phyloP scores from a whole-genome alignment of 306 rosid genomes.

The Psophocarpus tetragonolobus region DNA sequence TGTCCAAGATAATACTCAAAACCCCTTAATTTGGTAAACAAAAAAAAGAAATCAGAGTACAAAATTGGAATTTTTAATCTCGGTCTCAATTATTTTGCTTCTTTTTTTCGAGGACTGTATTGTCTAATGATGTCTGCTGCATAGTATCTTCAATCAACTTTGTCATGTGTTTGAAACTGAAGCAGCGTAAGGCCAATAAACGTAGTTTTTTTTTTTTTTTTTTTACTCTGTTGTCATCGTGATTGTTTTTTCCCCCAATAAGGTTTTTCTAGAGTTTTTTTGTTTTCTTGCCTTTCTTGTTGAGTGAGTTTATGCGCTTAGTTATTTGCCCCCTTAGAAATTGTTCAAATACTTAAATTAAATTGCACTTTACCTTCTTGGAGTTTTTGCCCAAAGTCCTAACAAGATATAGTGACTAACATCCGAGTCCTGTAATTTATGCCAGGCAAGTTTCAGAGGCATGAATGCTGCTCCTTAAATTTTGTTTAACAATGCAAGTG shows the following conservation, averaged over 20 bases:
- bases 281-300: not conserved
- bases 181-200: not conserved
- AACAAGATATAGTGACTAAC: not conserved
- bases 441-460: not conserved
- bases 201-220: not conserved
- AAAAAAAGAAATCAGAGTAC: not conserved
- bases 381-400: not conserved
- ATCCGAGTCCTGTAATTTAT: not conserved
- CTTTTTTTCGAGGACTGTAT: not conserved
- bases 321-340: not conserved
- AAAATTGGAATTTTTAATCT: constrained; percentile 3
- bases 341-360: not conserved
- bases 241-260: not conserved
- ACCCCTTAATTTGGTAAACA: not conserved
- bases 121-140: not conserved
- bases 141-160: not conserved
- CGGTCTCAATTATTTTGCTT: not conserved
- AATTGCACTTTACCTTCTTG: not conserved
- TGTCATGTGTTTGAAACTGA: not conserved
- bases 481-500: not conserved
- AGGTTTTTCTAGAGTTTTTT: constrained; percentile 10
- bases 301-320: not conserved
- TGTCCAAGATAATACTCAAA: not conserved
- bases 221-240: not conserved
- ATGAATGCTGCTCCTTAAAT: not conserved